Percentiles rank a stretch among this genome's conserved stretches.
These are phyloP conservation scores for Boechera stricta DNA, from an alignment of 345 rosid genomes.

Conservation along the genomic window DNA sequence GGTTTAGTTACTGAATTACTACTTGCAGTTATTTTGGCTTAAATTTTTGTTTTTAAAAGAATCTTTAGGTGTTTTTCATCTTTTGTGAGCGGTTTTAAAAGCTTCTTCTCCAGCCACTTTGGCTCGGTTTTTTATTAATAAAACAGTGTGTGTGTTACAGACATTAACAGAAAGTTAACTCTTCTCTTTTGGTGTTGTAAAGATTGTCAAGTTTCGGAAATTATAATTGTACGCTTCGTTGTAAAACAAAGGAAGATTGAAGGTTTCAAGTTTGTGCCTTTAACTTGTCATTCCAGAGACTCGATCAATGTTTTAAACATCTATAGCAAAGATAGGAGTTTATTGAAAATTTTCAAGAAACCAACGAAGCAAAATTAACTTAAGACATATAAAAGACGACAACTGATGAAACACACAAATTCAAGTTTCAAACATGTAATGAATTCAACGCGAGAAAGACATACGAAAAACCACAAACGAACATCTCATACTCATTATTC, in stretches of 20 bases:
- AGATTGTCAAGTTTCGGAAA: slow-evolving; percentile 6
- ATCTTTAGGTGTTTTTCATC: slow-evolving; percentile 13
- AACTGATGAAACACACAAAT: background rate
- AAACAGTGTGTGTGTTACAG: background rate
- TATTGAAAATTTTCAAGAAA: background rate
- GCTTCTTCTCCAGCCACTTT: slow-evolving; percentile 31
- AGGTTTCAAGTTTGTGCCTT: background rate
- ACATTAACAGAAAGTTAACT: background rate
- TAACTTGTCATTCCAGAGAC: too few species aligned
- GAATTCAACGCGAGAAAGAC: background rate
- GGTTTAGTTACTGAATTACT: slow-evolving; percentile 49
- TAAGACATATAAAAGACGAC: background rate
- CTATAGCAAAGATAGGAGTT: background rate
- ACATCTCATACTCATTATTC: background rate
- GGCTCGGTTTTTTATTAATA: background rate
- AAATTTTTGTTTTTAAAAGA: background rate
- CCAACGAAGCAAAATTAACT: background rate
- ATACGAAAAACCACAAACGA: background rate
- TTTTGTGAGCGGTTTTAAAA: slow-evolving; percentile 22
- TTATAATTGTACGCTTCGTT: background rate
- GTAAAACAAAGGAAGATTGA: background rate
- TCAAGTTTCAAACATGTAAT: background rate
- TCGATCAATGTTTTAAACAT: too few species aligned
- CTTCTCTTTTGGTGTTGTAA: background rate
- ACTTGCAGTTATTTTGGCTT: background rate